Evolutionary conservation across 2,329 filamentous ascomycete genomes (phyloP), one percentile per base, ranked within the genome.

Genomic region (Sporothrix brasiliensis): DNA sequence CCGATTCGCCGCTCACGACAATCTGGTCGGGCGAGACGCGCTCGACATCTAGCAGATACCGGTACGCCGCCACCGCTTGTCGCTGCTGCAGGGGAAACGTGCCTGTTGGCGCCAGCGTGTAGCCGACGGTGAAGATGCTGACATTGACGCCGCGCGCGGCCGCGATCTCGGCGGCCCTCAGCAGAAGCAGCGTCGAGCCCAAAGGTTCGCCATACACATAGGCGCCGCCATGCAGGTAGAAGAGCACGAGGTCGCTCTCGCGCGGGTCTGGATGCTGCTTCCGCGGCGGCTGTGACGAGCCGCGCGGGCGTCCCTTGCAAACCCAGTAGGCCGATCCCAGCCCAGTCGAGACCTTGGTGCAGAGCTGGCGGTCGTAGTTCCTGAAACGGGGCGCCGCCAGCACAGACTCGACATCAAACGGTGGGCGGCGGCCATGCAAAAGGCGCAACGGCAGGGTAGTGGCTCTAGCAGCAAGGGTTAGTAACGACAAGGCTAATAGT

Each of bases 161-260:
- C n/a, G 56, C 56, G n/a, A 61, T 61, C n/a, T 61, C 56, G 34
- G 56, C 56, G 9, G 56, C 56, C 21, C 56, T 44, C 41, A 65
- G 11, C 9, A 65, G n/a, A 13, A 65, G 24, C 21, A 65, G 41
- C 41, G 39, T 49, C 6, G 60, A 65, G 11, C 14, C 21, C 21
- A 49, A 21, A 2, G 60, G 60, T 6, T 65, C 41, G 5, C 60
- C 60, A 49, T 49, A 49, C 7, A 30, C 21, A 10, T 47, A 49
- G 41, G 41, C 60, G 11, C 60, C 39, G 41, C 60, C 60, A 49
- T 65, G 60, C 14, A 49, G 21, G 13, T 65, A 49, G 3, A 65
- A 21, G 34, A 61, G n/a, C 34, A 61, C 56, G 13, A 61, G 10
- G n/a, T 44, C 56, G n/a, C 34, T 61, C 34, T 61, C 39, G 11